Conservation (phyloP, 2,329 filamentous ascomycete species). For the Claviceps sorghi region DNA sequence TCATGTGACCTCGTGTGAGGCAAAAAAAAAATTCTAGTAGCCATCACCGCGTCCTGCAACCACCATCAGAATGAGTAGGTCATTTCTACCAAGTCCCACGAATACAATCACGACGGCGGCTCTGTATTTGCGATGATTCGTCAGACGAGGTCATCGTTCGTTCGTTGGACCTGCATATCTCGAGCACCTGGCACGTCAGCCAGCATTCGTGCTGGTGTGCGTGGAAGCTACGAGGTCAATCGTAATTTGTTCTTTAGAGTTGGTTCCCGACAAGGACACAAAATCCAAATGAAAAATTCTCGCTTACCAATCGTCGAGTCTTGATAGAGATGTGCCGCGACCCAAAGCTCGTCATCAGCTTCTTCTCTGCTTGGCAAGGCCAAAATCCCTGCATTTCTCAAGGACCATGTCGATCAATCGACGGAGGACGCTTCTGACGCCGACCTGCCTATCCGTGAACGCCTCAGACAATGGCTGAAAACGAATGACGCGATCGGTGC, state of each 20-base stretch:
- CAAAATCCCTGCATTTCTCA: neutral
- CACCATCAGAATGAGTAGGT: neutral
- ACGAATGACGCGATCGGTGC: conserved; percentile 18
- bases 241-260: neutral
- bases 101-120: neutral
- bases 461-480: conserved; percentile 26
- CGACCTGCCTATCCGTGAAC: conserved; percentile 22
- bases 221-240: neutral
- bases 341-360: neutral
- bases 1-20: conserved; percentile 1
- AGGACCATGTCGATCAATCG: neutral
- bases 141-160: conserved; percentile 15
- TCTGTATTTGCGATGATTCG: conserved; percentile 15
- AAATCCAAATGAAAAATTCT: neutral
- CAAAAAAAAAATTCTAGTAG: neutral
- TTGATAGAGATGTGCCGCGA: conserved; percentile 8
- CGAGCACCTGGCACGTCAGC: neutral
- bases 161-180: conserved; percentile 20
- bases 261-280: conserved; percentile 2
- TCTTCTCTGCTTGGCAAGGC: neutral
- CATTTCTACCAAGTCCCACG: neutral
- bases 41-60: neutral
- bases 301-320: neutral
- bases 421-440: neutral
- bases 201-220: neutral